phyloP scores from a whole-genome alignment of 2,329 filamentous ascomycete species.

The Aspergillus versicolor region DNA sequence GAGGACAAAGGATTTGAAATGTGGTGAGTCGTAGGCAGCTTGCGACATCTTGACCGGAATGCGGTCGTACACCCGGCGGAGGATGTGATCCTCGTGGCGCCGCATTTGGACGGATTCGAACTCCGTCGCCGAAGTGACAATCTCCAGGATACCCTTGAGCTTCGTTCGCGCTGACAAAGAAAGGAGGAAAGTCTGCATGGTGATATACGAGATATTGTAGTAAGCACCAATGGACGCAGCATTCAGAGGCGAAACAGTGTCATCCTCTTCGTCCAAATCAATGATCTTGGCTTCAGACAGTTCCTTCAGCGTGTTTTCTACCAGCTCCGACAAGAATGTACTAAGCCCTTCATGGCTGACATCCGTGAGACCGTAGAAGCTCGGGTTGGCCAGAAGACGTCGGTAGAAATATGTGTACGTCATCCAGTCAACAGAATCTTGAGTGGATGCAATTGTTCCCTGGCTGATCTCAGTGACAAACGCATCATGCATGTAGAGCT shows the following conservation, averaged over 20 bases:
- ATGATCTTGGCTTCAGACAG: conserved; percentile 92
- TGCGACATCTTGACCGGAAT: conserved; percentile 94
- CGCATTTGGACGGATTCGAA: conserved; percentile 95
- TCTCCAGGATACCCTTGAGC: conserved; percentile 94
- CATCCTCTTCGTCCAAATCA: conserved; percentile 91
- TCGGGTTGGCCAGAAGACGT: conserved; percentile 88
- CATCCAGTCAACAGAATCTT: conserved; percentile 97
- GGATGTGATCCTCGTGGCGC: conserved; percentile 82
- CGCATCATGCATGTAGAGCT: conserved; percentile 88
- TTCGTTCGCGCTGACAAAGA: conserved; percentile 87
- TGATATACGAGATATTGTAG: conserved; percentile 99
- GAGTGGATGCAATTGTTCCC: conserved; percentile 90
- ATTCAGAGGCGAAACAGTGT: conserved; percentile 83
- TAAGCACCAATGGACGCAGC: conserved; percentile 98
- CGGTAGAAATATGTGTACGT: conserved; percentile 99
- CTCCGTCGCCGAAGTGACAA: conserved; percentile 93
- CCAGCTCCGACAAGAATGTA: conserved; percentile 87
- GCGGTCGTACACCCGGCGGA: conserved; percentile 90
- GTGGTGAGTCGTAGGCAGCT: conserved; percentile 82
- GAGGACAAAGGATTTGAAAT: conserved; percentile 98
- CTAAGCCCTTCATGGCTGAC: conserved; percentile 92
- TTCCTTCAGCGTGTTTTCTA: conserved; percentile 89
- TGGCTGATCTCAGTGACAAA: conserved; percentile 98
- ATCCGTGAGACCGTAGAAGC: conserved; percentile 88
- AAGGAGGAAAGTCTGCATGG: conserved; percentile 96